phyloP scores from a whole-genome alignment of 495 filamentous ascomycete species.

The Physcia stellaris region DNA sequence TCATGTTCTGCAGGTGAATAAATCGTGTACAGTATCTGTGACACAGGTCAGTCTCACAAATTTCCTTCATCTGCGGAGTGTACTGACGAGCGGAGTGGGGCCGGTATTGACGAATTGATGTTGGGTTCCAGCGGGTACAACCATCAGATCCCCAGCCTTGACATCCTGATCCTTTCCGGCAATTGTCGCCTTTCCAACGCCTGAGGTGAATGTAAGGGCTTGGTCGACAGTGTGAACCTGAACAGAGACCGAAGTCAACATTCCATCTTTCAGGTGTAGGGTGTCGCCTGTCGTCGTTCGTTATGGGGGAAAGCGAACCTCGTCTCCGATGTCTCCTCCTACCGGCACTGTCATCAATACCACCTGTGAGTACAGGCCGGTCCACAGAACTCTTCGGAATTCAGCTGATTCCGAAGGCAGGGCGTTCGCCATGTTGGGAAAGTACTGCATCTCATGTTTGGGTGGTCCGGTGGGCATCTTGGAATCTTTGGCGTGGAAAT shows the following conservation, averaged over 20 bases:
- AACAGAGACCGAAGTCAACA: no score
- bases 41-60: constrained; percentile 1
- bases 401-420: constrained; percentile 36
- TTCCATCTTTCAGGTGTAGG: no score
- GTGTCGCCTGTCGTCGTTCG: no score
- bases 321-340: constrained; percentile 51
- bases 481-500: constrained; percentile 14
- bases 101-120: constrained; percentile 53
- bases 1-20: constrained; percentile 50
- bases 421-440: constrained; percentile 38
- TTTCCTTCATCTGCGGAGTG: background rate
- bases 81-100: constrained; percentile 9
- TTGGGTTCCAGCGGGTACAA: constrained; percentile 51
- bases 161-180: constrained; percentile 44
- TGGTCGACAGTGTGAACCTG: constrained; percentile 45
- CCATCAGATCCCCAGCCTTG: constrained; percentile 44
- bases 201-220: constrained; percentile 48
- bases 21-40: constrained; percentile 45
- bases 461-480: constrained; percentile 27
- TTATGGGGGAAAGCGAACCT: constrained; percentile 23
- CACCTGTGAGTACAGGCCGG: constrained; percentile 47
- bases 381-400: constrained; percentile 49
- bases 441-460: constrained; percentile 43
- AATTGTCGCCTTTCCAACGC: constrained; percentile 40
- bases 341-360: constrained; percentile 52